Evolutionary conservation across 768 basidiomycete species (phyloP), one percentile per base, ranked within the genome.

Genomic region (Cytidiella melzeri): DNA sequence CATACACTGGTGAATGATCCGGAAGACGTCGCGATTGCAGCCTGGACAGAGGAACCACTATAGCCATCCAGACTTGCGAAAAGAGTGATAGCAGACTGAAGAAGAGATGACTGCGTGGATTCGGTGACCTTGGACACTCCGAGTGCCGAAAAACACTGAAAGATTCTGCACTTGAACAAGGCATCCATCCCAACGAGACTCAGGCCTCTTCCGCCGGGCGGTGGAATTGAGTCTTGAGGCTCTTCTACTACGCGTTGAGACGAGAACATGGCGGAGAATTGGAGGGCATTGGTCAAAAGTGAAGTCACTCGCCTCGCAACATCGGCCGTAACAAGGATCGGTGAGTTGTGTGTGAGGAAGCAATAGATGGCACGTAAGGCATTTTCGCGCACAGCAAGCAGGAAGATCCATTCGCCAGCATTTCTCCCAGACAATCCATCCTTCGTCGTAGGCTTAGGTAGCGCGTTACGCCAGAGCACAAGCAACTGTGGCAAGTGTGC

Each of bases 401-500:
- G 73, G 69, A 97, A 99, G 30, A 78, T 75, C 92, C 93, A 97
- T 58, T 98, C 96, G 0, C 77, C 70, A 19, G 78, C 71, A 23
- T 82, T 79, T 25, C 93, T 73, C 15, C 81, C 81, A 12, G 69
- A 69, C 0, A 73, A 67, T 0, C 81, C 72, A 58, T 98, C 95
- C 64, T 96, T 96, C 59, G 77, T 86, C 0, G 91, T 93, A 0
- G 92, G 86, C 66, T 98, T 99, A 1, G 96, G 93, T 0, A 99
- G 74, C 1, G 95, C 93, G 57, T 99, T 99, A 26, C 96, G 76
- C 96, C 96, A 99, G 3, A 99, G 78, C 0, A 98, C 92, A 36
- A 98, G 77, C 15, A 98, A 73, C 57, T 97, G 95, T 0, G 94
- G 88, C 1, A 98, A 77, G 64, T 99, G 93, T 0, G 92, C 80